Base-by-base conservation (phyloP, 352 stramenopile species). In the Phytophthora podocarpi region DNA sequence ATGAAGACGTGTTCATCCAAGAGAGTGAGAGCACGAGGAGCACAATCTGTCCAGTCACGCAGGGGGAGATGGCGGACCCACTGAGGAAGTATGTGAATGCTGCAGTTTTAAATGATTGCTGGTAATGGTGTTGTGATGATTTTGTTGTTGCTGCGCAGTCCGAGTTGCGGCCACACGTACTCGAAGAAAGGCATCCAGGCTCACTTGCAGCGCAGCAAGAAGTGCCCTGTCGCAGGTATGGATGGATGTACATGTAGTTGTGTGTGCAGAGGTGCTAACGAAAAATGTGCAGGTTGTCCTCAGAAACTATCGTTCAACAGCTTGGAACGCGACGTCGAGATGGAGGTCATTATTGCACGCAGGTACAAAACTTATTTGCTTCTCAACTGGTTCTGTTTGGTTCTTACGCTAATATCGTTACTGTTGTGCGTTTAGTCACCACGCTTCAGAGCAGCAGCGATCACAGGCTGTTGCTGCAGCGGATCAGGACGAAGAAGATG, bases 251-350 rank as follows among this genome's bases (percentile, higher is more conserved):
- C n/a, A 50, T 18, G 8, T 26, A 11, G 7, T 45, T 40, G 30
- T 16, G 8, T 40, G 18, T 45, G 28, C 4, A 37, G 34, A 36
- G 15, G 4, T 47, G 4, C 15, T 66, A 28, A 66, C 21, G 26
- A 36, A 43, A 23, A 5, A 4, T 43, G 5, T 53, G 3, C 52
- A 95, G 87, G 87, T 11, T 95, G 87, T 39, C 85, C 77, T 5
- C 74, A 93, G 20, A 77, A 80, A 37, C 50, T 95, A 28, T 50
- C 63, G 15, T 69, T 89, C 40, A 64, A 68, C 16, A 79, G 62
- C 13, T 74, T 95, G 32, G 87, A 95, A 63, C 87, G 85, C 37
- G 82, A 95, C 37, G 83, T 95, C 36, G 85, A 94, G 67, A 95
- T 95, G 83, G 87, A 95, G 52, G 80, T 95, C 18, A 77, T 92